Base-by-base conservation (phyloP, 1,284 basidiomycete species). In the Ustilago lituana region DNA sequence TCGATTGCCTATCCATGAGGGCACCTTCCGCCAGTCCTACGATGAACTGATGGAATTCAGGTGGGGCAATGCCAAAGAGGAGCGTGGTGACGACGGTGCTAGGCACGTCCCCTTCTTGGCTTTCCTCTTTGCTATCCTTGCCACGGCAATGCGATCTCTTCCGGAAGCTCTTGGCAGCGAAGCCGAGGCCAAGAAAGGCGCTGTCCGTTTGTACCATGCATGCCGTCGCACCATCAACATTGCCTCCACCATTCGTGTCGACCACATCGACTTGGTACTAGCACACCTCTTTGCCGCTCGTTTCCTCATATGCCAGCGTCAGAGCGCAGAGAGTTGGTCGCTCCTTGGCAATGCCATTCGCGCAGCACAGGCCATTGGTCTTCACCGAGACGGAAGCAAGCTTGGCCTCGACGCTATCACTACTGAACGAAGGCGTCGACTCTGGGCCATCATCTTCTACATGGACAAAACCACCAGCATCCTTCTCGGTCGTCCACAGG, bases 371-470 rank as follows among this genome's bases (percentile, higher is more conserved):
- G 94, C 94, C 1, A 88, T 97, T 35, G 94, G 94, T 15, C 84
- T 97, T 31, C 94, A 97, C 83, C 87, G 94, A 52, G 94, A 97
- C 81, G 92, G 92, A 12, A 87, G 89, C n/a, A 89, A 89, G 55
- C 68, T 80, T 12, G 77, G 76, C 29, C 62, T 55, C 23, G 62
- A 92, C 62, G 87, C 90, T 5, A 86, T 88, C 56, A 89, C 91
- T 67, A 89, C 92, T 5, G 94, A 97, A 84, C 92, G 95, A 74
- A 87, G 94, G 44, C 87, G 94, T 53, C 87, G 94, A 23, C 89
- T 96, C 70, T 97, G 94, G 93, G 91, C 92, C 10, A 93, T 94
- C 80, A 85, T 96, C 5, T 95, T 94, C 79, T 92, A 95, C 79
- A 92, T 92, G 4, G 94, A 97, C 82, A 88, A 92, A 40, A 92